Evolutionary conservation across 2,329 filamentous ascomycete genomes (phyloP), one percentile per base, ranked within the genome.

Genomic region (Hymenoscyphus linearis): DNA sequence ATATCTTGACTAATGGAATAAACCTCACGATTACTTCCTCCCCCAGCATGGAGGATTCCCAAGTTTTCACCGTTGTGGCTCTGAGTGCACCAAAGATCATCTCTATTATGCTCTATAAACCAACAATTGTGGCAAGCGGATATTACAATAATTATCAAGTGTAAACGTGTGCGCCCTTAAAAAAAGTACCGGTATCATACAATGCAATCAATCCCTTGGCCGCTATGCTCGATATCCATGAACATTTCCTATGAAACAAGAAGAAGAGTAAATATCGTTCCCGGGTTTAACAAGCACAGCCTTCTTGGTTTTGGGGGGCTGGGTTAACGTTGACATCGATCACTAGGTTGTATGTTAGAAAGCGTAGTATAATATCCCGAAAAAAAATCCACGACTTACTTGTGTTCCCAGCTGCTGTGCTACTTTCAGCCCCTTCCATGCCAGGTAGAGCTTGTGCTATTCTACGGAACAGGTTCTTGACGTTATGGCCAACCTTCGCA

Each of bases 391-490:
- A n/a, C 25, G 26, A 84, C 88, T 72, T 80, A 95, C 90, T 96
- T 78, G 93, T 91, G 75, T 79, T 87, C 10, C 82, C 81, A 52
- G 84, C 82, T 75, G 90, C 88, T 63, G 86, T 87, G 69, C 88
- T 87, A 69, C 88, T 86, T 67, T 91, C 89, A 68, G 92, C 88
- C 14, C 91, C 92, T 76, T 99, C 95, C 95, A 99, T 98, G 25
- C 95, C 95, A 7, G 95, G 95, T 70, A 99, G 80, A 40, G 96
- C 95, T 78, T 99, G 95, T 47, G 96, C 95, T 85, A 99, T 99
- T 80, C 92, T 89, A 82, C 93, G 91, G 80, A 99, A 99, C 61
- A 99, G 81, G 68, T 89, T 90, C 83, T 99, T 99, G 69, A 99
- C 96, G 74, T 99, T 99, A 77, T 98, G 92, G 47, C 96, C 93